Evolutionary conservation across 495 filamentous ascomycete species (phyloP), one percentile per base, ranked within the genome.

Genomic region (Podospora comata): DNA sequence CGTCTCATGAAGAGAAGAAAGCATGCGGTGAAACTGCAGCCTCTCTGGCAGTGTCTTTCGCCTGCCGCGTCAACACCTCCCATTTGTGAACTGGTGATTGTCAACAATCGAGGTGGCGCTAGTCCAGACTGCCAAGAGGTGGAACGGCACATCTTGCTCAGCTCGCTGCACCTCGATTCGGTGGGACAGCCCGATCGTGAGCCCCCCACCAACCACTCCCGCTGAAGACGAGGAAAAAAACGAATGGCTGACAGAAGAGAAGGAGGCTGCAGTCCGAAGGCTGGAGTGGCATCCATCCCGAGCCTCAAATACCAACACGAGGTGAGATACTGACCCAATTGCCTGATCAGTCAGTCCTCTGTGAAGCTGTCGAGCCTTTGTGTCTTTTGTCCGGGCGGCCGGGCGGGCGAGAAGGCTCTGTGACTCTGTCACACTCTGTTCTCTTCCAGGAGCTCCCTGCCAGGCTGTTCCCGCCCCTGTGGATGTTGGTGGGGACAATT

Each of bases 121-220:
- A 32, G 26, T 44, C 19, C 30, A 63, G 61, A 28, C 59, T 44
- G 61, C 61, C 61, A 63, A 63, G 61, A 63, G 7, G 32, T n/a
- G 30, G 32, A 26, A 19, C 61, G 30, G 59, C 16, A 63, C 61
- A 34, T 63, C 61, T 48, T 27, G 20, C 61, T 63, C 61, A 48
- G 32, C 61, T 63, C 32, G 61, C 27, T 34, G 61, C 61, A 63
- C 27, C 30, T 63, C 61, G 61, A 39, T 63, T 63, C 32, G 28
- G 61, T 63, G 61, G 61, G 28, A 63, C 61, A 61, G 56, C 23
- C 39, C 39, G 39, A 48, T 18, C 39, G 39, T 11, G 39, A 48
- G 39, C 39, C 39, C 39, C 39, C 39, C 39, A 48, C 39, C 39
- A 48, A 48, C 39, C 39, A 48, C 39, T 48, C 39, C 39, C 15